Evolutionary conservation across 805 yeast species (phyloP).

Genomic region (Cyberlindnera euphorbiae): DNA sequence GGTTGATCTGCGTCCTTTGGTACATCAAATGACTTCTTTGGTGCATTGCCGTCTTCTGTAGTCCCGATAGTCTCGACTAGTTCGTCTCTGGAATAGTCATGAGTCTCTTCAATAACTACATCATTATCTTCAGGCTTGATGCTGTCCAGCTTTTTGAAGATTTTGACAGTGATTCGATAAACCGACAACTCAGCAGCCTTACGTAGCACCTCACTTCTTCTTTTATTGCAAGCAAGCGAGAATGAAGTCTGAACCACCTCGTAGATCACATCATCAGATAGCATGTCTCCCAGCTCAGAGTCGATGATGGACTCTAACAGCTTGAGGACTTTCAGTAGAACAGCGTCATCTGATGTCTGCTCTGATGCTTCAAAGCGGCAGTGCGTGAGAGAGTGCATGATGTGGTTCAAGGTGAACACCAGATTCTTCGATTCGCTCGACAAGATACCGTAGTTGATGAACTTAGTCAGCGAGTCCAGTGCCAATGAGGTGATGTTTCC

Average conservation of each 20-base stretch:
- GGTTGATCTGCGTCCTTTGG: slow-evolving; percentile 32
- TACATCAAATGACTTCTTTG: slow-evolving; percentile 23
- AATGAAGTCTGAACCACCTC: slow-evolving; percentile 90
- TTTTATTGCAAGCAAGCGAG: slow-evolving; percentile 86
- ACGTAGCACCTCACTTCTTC: slow-evolving; percentile 84
- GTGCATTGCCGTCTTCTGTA: slow-evolving; percentile 42
- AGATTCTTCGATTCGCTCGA: slow-evolving; percentile 49
- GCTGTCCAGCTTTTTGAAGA: slow-evolving; percentile 56
- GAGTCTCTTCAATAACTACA: slow-evolving; percentile 40
- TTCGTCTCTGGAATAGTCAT: slow-evolving; percentile 41
- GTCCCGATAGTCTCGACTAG: slow-evolving; percentile 48
- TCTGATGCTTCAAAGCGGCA: slow-evolving; percentile 96
- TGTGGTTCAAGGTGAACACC: slow-evolving; percentile 54
- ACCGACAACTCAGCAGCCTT: slow-evolving; percentile 84
- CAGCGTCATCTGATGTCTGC: slow-evolving; percentile 87
- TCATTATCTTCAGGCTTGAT: slow-evolving; percentile 44
- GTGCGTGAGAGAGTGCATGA: slow-evolving; percentile 70
- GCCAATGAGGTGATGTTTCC: slow-evolving; percentile 85
- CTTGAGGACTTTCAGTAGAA: slow-evolving; percentile 74
- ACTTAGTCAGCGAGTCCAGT: slow-evolving; percentile 66
- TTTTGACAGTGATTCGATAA: slow-evolving; percentile 59
- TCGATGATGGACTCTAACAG: slow-evolving; percentile 63
- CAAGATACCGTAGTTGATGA: slow-evolving; percentile 68
- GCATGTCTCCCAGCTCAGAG: slow-evolving; percentile 57
- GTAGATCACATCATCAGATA: slow-evolving; percentile 77